Evolutionary conservation across 306 rosid genomes (phyloP), one percentile per base, ranked within the genome.

Genomic region (Lathyrus oleraceus): DNA sequence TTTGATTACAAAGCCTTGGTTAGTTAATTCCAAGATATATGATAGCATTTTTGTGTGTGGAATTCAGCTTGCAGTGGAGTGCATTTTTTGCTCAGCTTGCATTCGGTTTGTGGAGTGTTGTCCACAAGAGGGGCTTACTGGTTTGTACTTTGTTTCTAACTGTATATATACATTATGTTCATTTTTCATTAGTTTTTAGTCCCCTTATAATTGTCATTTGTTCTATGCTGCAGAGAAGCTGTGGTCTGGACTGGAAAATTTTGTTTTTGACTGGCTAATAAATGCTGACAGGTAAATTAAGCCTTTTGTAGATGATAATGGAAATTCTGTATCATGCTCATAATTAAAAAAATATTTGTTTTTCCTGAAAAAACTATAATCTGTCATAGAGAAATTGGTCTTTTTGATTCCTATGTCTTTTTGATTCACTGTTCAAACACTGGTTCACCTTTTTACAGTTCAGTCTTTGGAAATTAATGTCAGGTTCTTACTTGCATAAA

Each of bases 241-340:
- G 81, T 95, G 99, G 97, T 91, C 96, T 67, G 99, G 99, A 74
- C 99, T 95, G 59, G 99, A 95, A 78, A 91, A 91, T 86, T 95
- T 95, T 80, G 99, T 91, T 79, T 91, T 95, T 61, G 99, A 95
- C 78, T 95, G 99, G 99, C 85, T 95, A 70, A 95, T 95, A 67
- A 95, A 91, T 81, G 99, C 97, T 67, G 97, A 95, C 82, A 87
- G 97, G 99, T 95, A 85, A 79, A 35, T 61, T 61, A 35, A 67
- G 71, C 59, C 59, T 35, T 25, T 76, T 5, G 62, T 45, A 45
- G 68, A 77, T 67, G 48, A 42, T 43, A 38, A 44, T 59, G 65
- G 17, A 44, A 73, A 16, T n/a, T 52, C 40, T 17, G 53, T 56
- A 25, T 43, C 39, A 5, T 30, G 47, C 38, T 74, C 27, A 23